phyloP scores from a whole-genome alignment of 2,329 filamentous ascomycete species.

The Aciculosporium take region DNA sequence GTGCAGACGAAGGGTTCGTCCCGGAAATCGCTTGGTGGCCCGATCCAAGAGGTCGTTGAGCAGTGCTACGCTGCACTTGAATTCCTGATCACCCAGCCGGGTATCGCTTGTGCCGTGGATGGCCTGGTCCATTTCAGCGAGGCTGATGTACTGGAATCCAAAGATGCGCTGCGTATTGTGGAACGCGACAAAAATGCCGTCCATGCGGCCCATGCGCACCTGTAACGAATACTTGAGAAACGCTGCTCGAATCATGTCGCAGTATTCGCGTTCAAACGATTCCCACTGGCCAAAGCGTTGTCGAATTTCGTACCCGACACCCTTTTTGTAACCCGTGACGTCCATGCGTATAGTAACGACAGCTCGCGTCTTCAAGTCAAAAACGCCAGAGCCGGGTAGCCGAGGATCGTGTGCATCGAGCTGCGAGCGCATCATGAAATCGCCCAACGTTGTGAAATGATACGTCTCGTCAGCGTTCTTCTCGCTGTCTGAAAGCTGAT shows the following conservation, averaged over 20 bases:
- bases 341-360: constrained; percentile 90
- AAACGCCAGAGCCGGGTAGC: constrained; percentile 82
- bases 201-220: constrained; percentile 94
- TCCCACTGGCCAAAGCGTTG: constrained; percentile 63
- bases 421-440: constrained; percentile 90
- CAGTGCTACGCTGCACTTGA: constrained; percentile 64
- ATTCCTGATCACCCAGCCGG: constrained; percentile 65
- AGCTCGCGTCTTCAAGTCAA: constrained; percentile 89
- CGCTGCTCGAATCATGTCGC: constrained; percentile 87
- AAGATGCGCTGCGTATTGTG: constrained; percentile 94
- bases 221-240: constrained; percentile 96
- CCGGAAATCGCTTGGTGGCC: constrained; percentile 61
- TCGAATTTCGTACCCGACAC: constrained; percentile 77
- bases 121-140: constrained; percentile 77
- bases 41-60: constrained; percentile 67
- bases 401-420: constrained; percentile 79
- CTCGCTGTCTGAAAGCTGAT: constrained; percentile 57
- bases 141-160: constrained; percentile 85
- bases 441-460: constrained; percentile 73
- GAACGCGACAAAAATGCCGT: constrained; percentile 92
- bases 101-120: constrained; percentile 65
- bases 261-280: constrained; percentile 91
- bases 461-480: constrained; percentile 61
- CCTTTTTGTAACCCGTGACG: constrained; percentile 52
- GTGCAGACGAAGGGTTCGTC: constrained; percentile 62